A percentile compares a stretch with the other conserved stretches of the same genome.
phyloP scores from a whole-genome alignment of 192 early-diverging fungal genomes.

The Jimgerdemannia flammicorona region DNA sequence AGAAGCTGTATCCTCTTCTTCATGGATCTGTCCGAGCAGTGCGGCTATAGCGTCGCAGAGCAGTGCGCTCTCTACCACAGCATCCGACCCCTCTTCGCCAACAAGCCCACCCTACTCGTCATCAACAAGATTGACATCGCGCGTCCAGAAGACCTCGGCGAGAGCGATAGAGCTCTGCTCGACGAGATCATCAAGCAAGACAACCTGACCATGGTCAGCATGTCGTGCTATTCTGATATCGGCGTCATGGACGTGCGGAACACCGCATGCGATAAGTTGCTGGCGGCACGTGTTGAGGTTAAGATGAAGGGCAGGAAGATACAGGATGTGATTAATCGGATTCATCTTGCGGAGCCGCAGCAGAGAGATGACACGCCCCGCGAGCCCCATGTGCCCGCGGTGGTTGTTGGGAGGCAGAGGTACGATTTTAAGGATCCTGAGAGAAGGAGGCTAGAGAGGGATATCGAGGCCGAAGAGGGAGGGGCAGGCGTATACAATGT shows the following conservation, averaged over 20 bases:
- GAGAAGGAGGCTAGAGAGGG: slow-evolving; percentile 79
- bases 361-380: slow-evolving; percentile 83
- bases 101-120: slow-evolving; percentile 95
- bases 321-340: slow-evolving; percentile 88
- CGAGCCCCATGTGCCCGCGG: slow-evolving; percentile 80
- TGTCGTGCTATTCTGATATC: slow-evolving; percentile 91
- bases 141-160: slow-evolving; percentile 73
- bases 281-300: slow-evolving; percentile 89
- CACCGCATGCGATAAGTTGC: slow-evolving; percentile 88
- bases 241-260: slow-evolving; percentile 98
- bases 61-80: slow-evolving; percentile 85
- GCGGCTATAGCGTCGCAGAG: slow-evolving; percentile 93
- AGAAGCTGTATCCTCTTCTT: slow-evolving; percentile 96
- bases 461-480: slow-evolving; percentile 85
- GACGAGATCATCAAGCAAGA: slow-evolving; percentile 67
- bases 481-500: slow-evolving; percentile 97
- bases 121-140: slow-evolving; percentile 95
- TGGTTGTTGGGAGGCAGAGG: slow-evolving; percentile 61
- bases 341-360: slow-evolving; percentile 89
- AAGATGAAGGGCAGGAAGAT: slow-evolving; percentile 93
- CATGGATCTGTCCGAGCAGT: slow-evolving; percentile 96
- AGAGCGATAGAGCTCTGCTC: slow-evolving; percentile 69
- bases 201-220: slow-evolving; percentile 69
- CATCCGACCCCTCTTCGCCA: slow-evolving; percentile 97
- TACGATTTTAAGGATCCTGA: slow-evolving; percentile 82